These are phyloP conservation scores for Selaginella tamariscina DNA, from an alignment of 75 land plant genomes.

Conservation along the genomic window DNA sequence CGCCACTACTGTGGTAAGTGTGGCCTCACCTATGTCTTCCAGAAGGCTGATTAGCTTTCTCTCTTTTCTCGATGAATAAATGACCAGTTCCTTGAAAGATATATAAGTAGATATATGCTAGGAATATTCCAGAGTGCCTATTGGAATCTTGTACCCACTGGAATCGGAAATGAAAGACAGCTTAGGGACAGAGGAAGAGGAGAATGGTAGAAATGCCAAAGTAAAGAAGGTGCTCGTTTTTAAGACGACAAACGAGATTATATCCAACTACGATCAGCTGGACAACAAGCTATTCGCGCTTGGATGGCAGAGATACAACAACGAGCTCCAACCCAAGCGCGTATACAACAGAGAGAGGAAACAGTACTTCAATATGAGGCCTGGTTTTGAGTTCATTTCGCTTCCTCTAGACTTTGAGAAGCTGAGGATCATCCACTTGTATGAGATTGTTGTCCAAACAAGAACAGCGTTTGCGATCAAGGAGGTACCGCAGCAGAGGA, in stretches of 20 bases:
- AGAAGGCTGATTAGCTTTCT: no score
- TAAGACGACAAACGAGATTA: neutral
- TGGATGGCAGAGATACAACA: neutral
- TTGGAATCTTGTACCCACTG: no score
- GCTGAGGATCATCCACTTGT: conserved; percentile 17
- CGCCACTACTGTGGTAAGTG: conserved; percentile 80
- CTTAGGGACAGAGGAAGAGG: neutral
- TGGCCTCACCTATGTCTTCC: conserved; percentile 56
- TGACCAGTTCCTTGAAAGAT: no score
- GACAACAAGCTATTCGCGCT: neutral
- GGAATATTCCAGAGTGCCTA: no score
- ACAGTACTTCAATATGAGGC: neutral
- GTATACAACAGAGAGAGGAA: neutral
- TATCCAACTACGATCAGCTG: neutral
- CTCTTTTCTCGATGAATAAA: no score
- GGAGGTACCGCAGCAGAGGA: neutral
- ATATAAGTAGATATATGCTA: no score
- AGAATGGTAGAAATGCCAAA: neutral
- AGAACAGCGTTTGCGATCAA: conserved; percentile 13
- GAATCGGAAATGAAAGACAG: no score
- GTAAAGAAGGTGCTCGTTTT: neutral
- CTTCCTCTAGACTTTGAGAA: neutral
- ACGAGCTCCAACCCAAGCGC: neutral
- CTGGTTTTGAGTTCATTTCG: neutral
- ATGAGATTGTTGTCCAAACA: conserved; percentile 18